Percentiles rank a stretch among this genome's conserved stretches.
Conservation (phyloP, 306 rosid species). For the Luffa acutangula region DNA sequence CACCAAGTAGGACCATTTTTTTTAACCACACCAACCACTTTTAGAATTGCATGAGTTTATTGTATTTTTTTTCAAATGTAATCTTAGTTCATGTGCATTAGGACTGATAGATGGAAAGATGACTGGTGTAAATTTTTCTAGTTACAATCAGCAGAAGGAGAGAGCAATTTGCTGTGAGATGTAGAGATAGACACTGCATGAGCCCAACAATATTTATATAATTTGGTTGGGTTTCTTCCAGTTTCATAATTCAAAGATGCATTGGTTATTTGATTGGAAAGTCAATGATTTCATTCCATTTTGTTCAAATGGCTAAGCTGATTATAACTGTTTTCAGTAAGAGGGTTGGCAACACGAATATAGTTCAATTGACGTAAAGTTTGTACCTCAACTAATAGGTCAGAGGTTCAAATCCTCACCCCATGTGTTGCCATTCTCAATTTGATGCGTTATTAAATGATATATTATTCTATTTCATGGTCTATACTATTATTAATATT, state of each 20-base stretch:
- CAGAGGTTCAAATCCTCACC: too few species aligned
- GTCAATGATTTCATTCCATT: background rate
- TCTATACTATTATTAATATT: too few species aligned
- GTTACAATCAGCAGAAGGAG: background rate
- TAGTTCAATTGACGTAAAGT: too few species aligned
- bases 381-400: too few species aligned
- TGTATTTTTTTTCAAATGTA: background rate
- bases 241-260: background rate
- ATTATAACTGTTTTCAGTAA: too few species aligned
- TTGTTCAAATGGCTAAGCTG: background rate
- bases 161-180: constrained; percentile 1
- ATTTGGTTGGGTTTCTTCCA: background rate
- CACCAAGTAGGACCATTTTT: background rate
- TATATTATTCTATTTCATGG: too few species aligned
- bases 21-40: background rate
- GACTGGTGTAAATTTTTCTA: constrained; percentile 4
- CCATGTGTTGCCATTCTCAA: too few species aligned
- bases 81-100: background rate
- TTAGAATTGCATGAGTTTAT: background rate
- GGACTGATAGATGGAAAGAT: background rate
- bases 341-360: too few species aligned
- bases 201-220: constrained; percentile 3
- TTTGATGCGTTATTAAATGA: too few species aligned
- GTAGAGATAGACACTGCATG: background rate
- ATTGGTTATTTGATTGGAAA: background rate